Base-by-base conservation (phyloP, 495 filamentous ascomycete genomes). In the Lasiosphaeriaceae sp. region DNA sequence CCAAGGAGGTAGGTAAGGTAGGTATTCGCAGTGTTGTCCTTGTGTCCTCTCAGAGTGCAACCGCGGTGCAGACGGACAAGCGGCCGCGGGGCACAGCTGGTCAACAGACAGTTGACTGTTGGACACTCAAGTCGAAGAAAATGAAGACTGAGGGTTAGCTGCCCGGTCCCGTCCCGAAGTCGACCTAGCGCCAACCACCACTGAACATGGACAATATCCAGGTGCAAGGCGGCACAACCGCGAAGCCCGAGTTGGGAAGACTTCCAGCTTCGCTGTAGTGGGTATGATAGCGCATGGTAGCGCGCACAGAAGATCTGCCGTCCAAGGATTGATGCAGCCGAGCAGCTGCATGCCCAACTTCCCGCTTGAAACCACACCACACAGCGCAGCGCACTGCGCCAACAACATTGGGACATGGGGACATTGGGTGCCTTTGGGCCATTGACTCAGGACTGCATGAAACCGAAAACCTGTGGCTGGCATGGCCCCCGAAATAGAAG, bases 311-410 rank as follows among this genome's bases (percentile, higher is more conserved):
- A 64, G 65, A 71, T 71, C 68, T 71, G 59, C 66, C 66, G 68
- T 61, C 56, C 66, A 64, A 66, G 67, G 68, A 60, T 71, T 57
- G 61, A 66, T 62, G 63, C 63, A 66, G 59, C 54, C 57, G 51
- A 52, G 58, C 54, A 61, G 58, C 48, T 44, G 50, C 57, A 49
- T 41, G 35, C 34, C 37, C 50, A 49, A 34, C 44, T 48, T 39
- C 35, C 52, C 45, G 45, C 48, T 56, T 57, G 59, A 57, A 54
- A 58, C 58, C 19, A 50, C 52, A 31, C 4, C 26, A 9, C 26
- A 31, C 52, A 31, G 26, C 26, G 26, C 26, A 31, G 45, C 47
- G 50, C 50, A 57, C 39, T 17, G 39, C 39, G 39, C 39, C 39
- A 43, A 43, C 39, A 43, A 4, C 26, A 31, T 31, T 43, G 14